Base-by-base conservation (phyloP, 805 yeast genomes). In the Myxozyma geophila region DNA sequence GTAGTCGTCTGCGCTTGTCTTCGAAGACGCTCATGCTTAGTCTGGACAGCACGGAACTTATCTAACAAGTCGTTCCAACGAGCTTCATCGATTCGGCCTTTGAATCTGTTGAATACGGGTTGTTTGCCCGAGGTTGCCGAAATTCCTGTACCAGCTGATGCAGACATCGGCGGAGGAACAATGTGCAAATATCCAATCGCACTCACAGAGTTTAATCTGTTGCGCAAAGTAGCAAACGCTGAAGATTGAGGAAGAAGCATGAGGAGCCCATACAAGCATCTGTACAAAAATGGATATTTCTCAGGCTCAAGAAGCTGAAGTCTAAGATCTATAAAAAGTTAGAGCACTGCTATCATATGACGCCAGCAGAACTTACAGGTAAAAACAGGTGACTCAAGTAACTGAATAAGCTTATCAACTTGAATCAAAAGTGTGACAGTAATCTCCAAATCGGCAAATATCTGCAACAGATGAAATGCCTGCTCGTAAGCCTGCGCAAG, bases 211-310 rank as follows among this genome's bases (percentile, higher is more conserved):
- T 83, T 83, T 56, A 95, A 79, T 64, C 99, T 81, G 71, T 87
- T 89, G 68, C 88, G 88, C 67, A 95, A 80, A 0, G 89, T 85
- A n/a, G 83, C 85, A 74, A 90, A 95, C 0, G 98, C 96, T 12
- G 90, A 83, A 0, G 97, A 90, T 74, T 95, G 99, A 0, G 99
- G 99, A 55, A 95, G 76, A 5, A 95, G 81, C 99, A 95, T 95
- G 63, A 95, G 79, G 37, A 95, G 82, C 1, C 98, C 99, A 74
- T 91, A 95, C 37, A 95, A 81, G 58, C 97, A 89, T 73, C 91
- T 90, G 80, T 88, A 90, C 40, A 95, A 77, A 71, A 83, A 89
- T 0, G 96, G 96, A 73, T 89, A 83, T 67, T 83, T 84, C 54
- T 87, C 90, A 0, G 97, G 97, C 72, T 90, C 96, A 53, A 95